Evolutionary conservation across 2,329 filamentous ascomycete genomes (phyloP).

Genomic region (Aquanectria penicillioides): DNA sequence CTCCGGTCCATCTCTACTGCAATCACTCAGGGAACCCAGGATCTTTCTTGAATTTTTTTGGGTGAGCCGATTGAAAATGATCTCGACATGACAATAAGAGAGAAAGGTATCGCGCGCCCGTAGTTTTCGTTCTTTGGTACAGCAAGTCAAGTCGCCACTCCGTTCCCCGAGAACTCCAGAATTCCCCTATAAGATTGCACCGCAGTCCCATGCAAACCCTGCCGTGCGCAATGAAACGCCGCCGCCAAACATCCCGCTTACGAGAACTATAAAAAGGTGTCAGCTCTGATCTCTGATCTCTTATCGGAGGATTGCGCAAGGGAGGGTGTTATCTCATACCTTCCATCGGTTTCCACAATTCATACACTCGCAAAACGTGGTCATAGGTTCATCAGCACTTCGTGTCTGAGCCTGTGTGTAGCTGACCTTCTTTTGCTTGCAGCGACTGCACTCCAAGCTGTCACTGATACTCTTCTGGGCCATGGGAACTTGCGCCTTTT

Average conservation of each 20-base stretch:
- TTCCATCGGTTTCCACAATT: constrained; percentile 78
- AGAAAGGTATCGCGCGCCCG: constrained; percentile 35
- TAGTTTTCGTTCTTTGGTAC: constrained; percentile 37
- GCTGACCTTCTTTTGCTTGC: constrained; percentile 91
- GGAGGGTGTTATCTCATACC: constrained; percentile 55
- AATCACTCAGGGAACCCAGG: constrained; percentile 6
- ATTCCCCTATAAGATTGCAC: constrained; percentile 25
- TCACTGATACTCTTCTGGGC: constrained; percentile 90
- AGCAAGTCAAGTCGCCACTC: constrained; percentile 39
- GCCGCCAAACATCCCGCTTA: constrained; percentile 24
- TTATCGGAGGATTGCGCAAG: not conserved
- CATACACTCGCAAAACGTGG: constrained; percentile 78
- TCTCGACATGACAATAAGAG: constrained; percentile 26
- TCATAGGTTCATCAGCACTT: constrained; percentile 93
- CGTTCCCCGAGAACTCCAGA: constrained; percentile 39
- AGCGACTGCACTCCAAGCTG: constrained; percentile 89
- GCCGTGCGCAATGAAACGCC: constrained; percentile 33
- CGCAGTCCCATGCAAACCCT: constrained; percentile 22
- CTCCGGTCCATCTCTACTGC: not conserved
- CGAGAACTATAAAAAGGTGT: constrained; percentile 36
- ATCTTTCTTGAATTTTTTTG: not conserved
- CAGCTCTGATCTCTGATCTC: not conserved
- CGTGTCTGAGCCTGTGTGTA: constrained; percentile 97
- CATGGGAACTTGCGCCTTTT: constrained; percentile 93
- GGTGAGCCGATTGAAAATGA: constrained; percentile 11